Base-by-base conservation (phyloP, 495 filamentous ascomycete species). In the Penicillium cataractarum region DNA sequence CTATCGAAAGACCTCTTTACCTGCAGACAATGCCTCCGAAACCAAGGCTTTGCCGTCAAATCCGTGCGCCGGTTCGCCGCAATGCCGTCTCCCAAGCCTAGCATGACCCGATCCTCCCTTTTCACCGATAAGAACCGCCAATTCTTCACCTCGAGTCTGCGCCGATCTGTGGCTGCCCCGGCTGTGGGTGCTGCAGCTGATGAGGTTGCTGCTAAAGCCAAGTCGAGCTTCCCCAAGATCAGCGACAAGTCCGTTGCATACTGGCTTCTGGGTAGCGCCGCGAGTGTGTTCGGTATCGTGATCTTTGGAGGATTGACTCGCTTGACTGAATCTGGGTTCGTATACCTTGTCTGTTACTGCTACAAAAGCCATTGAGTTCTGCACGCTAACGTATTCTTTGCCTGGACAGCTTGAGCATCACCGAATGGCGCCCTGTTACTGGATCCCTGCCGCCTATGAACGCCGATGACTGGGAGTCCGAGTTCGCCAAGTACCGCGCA, bases 341-440 rank as follows among this genome's bases (percentile, higher is more conserved):
- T 72, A 52, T 10, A 46, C 9, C n/a, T 24, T 26, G 7, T 15
- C 6, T 17, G 7, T 51, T 10, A n/a, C 21, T 19, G 7, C 7
- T 15, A 19, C 0, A 32, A 26, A 6, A n/a, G 5, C 4, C 49
- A 50, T 13, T 49, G 51, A 55, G 17, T 31, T 35, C 17, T 33
- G 19, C 37, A 56, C 21, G 57, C 70, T 77, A 55, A 76, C 63
- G 24, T 31, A 31, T 61, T 29, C 64, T 50, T 27, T 52, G 31
- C 57, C 17, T 27, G n/a, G 64, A 50, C 60, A 97, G 93, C 49
- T 86, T 99, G 64, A 97, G 92, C 76, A 99, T 99, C 71, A 99
- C 95, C 55, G 96, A 99, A 92, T 99, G 95, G 95, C 91, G 88
- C 65, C 95, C 95, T 64, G 92, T 98, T 40, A 98, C 95, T 6